Conservation (phyloP, 116 monocot genomes). For the Cymodocea nodosa region DNA sequence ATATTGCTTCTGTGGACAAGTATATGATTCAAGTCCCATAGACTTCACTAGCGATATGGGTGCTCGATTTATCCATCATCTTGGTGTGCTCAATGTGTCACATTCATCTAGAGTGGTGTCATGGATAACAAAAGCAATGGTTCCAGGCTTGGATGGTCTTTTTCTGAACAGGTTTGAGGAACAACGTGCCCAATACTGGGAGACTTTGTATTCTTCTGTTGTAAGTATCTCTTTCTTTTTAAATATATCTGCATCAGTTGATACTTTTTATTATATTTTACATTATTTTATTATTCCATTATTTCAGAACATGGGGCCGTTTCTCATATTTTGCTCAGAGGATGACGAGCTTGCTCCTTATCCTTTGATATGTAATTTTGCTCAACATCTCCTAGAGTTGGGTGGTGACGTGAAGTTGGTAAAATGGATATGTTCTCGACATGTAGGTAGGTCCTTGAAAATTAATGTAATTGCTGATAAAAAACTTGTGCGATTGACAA, state of each 20-base stretch:
- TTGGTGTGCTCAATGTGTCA: slow-evolving; percentile 17
- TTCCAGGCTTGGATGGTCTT: slow-evolving; percentile 58
- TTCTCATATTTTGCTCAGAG: slow-evolving; percentile 74
- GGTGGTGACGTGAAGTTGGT: slow-evolving; percentile 76
- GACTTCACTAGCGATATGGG: slow-evolving; percentile 67
- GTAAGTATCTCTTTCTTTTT: slow-evolving; percentile 32
- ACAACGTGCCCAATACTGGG: slow-evolving; percentile 73
- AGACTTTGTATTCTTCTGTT: slow-evolving; percentile 58
- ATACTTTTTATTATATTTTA: background rate
- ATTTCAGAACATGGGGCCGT: slow-evolving; percentile 55
- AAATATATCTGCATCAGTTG: background rate
- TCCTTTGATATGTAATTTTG: slow-evolving; percentile 47
- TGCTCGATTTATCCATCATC: slow-evolving; percentile 22
- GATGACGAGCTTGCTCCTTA: slow-evolving; percentile 65
- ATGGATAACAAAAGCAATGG: slow-evolving; percentile 67
- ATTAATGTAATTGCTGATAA: too few relatives aligned
- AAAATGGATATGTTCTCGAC: slow-evolving; percentile 65
- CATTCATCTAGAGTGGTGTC: slow-evolving; percentile 43
- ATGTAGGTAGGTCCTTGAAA: slow-evolving; percentile 25
- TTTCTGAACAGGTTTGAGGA: slow-evolving; percentile 65
- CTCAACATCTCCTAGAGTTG: slow-evolving; percentile 48
- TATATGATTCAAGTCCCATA: slow-evolving; percentile 82
- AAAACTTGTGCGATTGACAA: background rate
- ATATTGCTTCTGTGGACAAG: slow-evolving; percentile 75
- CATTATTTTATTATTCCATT: background rate